Percentiles rank a stretch among this genome's conserved stretches.
These are phyloP conservation scores for Pelagomonas calceolata DNA, from an alignment of 108 stramenopile species.

Conservation along the genomic window DNA sequence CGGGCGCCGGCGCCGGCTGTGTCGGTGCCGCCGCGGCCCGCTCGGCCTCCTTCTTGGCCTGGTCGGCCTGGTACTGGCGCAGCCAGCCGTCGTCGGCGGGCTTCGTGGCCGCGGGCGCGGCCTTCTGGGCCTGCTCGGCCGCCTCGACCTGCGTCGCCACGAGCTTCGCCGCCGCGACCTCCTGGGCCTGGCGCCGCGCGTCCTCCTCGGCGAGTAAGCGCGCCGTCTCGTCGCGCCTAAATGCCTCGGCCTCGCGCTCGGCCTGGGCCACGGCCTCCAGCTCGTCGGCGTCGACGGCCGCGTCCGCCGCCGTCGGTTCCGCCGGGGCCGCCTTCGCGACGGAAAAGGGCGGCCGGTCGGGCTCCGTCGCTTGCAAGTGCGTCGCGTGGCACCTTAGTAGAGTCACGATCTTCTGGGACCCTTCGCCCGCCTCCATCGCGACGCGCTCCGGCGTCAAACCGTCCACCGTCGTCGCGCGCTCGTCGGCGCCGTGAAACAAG, in stretches of 20 bases:
- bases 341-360: constrained; percentile 1
- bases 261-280: background rate
- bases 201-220: background rate
- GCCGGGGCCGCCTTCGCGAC: too few relatives aligned
- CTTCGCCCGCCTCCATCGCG: background rate
- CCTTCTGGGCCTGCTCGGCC: background rate
- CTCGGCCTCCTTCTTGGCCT: background rate
- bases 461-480: constrained; percentile 1
- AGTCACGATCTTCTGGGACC: background rate
- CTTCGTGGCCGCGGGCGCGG: background rate
- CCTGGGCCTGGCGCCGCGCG: background rate
- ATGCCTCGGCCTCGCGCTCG: background rate
- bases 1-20: too few relatives aligned
- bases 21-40: background rate
- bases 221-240: background rate
- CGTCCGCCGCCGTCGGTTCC: background rate
- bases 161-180: background rate
- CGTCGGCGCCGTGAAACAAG: constrained; percentile 4
- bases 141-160: background rate
- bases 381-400: background rate
- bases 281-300: background rate
- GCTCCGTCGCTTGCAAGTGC: background rate
- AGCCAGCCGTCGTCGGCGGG: background rate
- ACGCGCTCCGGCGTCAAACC: constrained; percentile 5
- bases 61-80: background rate